Evolutionary conservation across 176 grass and related monocot genomes (phyloP), one percentile per base, ranked within the genome.

Genomic region (Dactylis glomerata): DNA sequence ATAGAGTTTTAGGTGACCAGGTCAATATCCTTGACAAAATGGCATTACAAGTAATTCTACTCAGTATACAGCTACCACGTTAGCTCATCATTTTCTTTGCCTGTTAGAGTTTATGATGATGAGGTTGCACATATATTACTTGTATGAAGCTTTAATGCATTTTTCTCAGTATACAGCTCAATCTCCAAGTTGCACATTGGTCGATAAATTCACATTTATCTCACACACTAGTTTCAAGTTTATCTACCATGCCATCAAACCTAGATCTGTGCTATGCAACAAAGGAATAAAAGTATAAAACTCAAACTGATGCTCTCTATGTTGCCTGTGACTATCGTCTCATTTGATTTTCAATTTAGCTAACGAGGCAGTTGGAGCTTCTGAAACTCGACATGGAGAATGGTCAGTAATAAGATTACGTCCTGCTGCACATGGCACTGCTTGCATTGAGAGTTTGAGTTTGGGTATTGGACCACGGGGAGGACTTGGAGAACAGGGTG

Each of bases 381-480:
- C 94, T 87, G 96, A 99, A 86, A 91, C 86, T 23, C 96, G 93
- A 70, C 92, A 92, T 84, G 96, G 93, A 83, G 96, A 88, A 87
- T 99, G 96, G 96, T 99, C 93, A 67, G 96, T 99, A 17, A 96
- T 90, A 82, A 99, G 93, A 86, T 93, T 99, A 56, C 93, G 96
- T 47, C 82, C 91, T 42, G 91, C 93, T 88, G 93, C 96, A 37
- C 92, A 87, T 90, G 96, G 96, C 73, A 99, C 93, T 62, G 91
- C 89, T 75, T 89, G 75, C 72, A 87, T 93, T 86, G 96, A 99
- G 72, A 95, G 87, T 57, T 81, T 96, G 73, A 92, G 86, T 81
- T 82, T 99, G 81, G 88, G 93, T 71, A 70, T 99, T 80, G 96
- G 96, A 83, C 96, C 96, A 74, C 93, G 91, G 88, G 96, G 96